Evolutionary conservation across 306 rosid species (phyloP), one percentile per base, ranked within the genome.

Genomic region (Amphicarpaea edgeworthii): DNA sequence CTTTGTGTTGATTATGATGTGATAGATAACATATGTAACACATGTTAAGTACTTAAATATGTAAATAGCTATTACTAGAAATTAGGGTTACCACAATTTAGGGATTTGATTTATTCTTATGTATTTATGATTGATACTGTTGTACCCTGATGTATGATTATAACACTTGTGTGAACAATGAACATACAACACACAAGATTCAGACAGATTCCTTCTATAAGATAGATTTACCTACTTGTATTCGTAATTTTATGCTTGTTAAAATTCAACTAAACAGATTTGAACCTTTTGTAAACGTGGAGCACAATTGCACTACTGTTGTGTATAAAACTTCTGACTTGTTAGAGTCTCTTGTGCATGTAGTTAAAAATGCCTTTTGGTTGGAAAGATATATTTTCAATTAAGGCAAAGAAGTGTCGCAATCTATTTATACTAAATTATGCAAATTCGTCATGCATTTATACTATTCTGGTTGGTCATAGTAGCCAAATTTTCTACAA

Each of bases 401-500:
- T 61, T 0, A n/a, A 17, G 68, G 7, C 0, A 15, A 16, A 34
- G 0, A 61, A 30, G 68, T 61, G 42, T 61, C 32, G 23, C 45
- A 32, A 61, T 61, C 68, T 62, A 34, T 34, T 62, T 62, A 9
- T 62, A 16, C 37, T 3, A 62, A 17, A 61, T 24, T 11, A 16
- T 10, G 10, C 8, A 5, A 34, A 19, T 38, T 63, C 11, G 46
- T 62, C 28, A 30, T 38, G 47, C 16, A 38, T 37, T 37, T 63
- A 0, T 38, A 63, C 69, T 63, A 63, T 42, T 57, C 59, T 37
- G 45, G 41, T 59, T 43, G 34, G 12, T 19, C 17, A 46, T 61
- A 19, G 46, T 78, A 28, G 26, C 65, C 57, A 70, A 37, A 62
- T 53, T 43, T 38, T 60, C 53, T 58, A 10, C 60, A 30, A 17